Evolutionary conservation across 2,329 filamentous ascomycete species (phyloP), one percentile per base, ranked within the genome.

Genomic region (Nemania serpens): DNA sequence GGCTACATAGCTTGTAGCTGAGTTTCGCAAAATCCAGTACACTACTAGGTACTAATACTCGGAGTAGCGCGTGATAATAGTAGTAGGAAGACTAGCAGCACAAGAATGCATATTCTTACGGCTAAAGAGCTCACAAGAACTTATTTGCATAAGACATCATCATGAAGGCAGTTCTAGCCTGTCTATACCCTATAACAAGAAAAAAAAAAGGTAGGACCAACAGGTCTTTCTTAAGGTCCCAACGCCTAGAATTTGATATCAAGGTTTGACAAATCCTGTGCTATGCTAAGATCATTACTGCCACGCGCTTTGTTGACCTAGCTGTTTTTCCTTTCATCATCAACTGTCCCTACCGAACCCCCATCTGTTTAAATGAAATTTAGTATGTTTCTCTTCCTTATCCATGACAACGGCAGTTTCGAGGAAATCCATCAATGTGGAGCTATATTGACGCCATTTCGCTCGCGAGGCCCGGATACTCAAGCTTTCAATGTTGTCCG

Each of bases 281-380:
- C 56, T 58, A 64, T 58, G 61, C 52, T 55, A 37, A 66, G 29
- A 58, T 55, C 61, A 45, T 62, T 51, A 48, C 58, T 48, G 29
- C 51, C 58, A 56, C 62, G 48, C 50, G 45, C 53, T 6, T 41
- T 55, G 33, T 59, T 50, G 56, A 64, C 53, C 57, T 51, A 42
- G 52, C 45, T 58, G 48, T 39, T 59, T 54, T 37, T 55, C 58
- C 51, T 45, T 11, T 63, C 47, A 56, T 65, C 58, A 45, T 45
- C 62, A 59, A 17, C 29, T 51, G 52, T 37, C 56, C 39, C 45
- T 47, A 25, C 41, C 15, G 10, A 54, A 41, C 42, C 36, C 29
- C 29, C 13, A 41, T 46, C 36, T 51, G 17, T 42, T 46, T n/a
- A 41, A 36, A 54, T 25, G 54, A 52, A 15, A 49, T 10, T 37